These are phyloP conservation scores for Excoecaria cochinchinensis DNA, from an alignment of 345 rosid genomes.

Conservation along the genomic window DNA sequence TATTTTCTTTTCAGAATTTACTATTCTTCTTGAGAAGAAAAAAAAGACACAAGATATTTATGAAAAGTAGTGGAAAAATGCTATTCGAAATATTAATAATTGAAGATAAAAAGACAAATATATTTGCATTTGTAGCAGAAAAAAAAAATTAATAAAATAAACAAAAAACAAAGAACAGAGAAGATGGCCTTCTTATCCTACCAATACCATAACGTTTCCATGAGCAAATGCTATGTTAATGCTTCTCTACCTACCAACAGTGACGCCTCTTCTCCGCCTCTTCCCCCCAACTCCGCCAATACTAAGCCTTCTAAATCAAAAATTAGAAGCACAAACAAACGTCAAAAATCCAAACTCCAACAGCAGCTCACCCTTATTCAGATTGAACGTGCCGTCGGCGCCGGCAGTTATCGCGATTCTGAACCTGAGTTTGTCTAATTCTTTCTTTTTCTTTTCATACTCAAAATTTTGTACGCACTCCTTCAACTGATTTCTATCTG, in stretches of 20 bases:
- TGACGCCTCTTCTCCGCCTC: slow-evolving; percentile 13
- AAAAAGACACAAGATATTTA: no score
- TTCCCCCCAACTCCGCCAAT: not conserved
- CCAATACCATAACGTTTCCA: not conserved
- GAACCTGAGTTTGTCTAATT: slow-evolving; percentile 42
- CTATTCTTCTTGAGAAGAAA: no score
- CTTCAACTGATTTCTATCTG: not conserved
- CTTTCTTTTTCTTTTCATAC: not conserved
- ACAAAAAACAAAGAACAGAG: not conserved
- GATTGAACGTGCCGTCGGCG: slow-evolving; percentile 78
- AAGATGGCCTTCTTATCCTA: slow-evolving; percentile 24
- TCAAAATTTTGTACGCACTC: not conserved
- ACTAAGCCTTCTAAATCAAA: slow-evolving; percentile 12
- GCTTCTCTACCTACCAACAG: not conserved
- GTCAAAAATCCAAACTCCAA: not conserved
- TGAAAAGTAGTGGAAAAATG: no score
- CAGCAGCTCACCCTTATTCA: slow-evolving; percentile 45
- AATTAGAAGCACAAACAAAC: not conserved
- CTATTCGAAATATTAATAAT: not conserved
- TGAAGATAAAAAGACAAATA: not conserved
- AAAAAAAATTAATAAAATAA: no score
- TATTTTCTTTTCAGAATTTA: no score
- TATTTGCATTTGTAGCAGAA: not conserved
- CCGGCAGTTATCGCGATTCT: slow-evolving; percentile 71
- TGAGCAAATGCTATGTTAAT: not conserved